Base-by-base conservation (phyloP, 2,329 filamentous ascomycete genomes). In the Parastagonospora nodorum region DNA sequence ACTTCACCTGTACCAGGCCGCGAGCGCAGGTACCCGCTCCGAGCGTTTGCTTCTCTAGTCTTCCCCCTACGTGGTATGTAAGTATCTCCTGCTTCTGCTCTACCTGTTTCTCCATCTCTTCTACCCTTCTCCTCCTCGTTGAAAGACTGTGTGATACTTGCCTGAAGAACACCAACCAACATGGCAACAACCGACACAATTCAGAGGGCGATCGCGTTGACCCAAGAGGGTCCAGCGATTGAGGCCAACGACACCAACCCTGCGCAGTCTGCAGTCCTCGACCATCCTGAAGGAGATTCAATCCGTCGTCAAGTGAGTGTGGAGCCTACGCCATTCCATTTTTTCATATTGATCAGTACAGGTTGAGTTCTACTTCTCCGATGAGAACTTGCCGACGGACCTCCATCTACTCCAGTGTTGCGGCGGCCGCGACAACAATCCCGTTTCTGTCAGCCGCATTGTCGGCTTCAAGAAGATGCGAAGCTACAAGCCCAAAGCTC, bases 321-420 rank as follows among this genome's bases (percentile, higher is more conserved):
- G 4, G 11, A 6, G 28, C 11, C 6, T 19, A 38, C 27, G 9
- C 14, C 19, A 29, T 14, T 8, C 9, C 4, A 32, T 8, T 11
- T 33, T 3, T 28, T 29, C 42, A 50, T 24, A 59, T 48, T 50
- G n/a, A 53, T 37, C 36, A 14, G 5, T 9, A 10, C 15, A 80
- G 69, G 76, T 80, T 19, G 78, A 81, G 42, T 79, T 67, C 65
- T 80, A 80, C 66, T 80, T 81, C 67, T 77, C 75, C 15, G 78
- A 80, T 43, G 73, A 77, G 45, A 80, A 80, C 45, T 73, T 81
- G 3, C 64, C 68, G 2, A 66, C 55, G 1, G 78, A 81, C 56
- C 57, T 65, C 2, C 70, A 78, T 53, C 63, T 80, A 8, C 72
- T 80, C 8, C 69, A 72, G 50, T 69, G 66, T 53, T 73, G 74